Conservation (phyloP, 495 filamentous ascomycete genomes). For the Acidiella bohemica region DNA sequence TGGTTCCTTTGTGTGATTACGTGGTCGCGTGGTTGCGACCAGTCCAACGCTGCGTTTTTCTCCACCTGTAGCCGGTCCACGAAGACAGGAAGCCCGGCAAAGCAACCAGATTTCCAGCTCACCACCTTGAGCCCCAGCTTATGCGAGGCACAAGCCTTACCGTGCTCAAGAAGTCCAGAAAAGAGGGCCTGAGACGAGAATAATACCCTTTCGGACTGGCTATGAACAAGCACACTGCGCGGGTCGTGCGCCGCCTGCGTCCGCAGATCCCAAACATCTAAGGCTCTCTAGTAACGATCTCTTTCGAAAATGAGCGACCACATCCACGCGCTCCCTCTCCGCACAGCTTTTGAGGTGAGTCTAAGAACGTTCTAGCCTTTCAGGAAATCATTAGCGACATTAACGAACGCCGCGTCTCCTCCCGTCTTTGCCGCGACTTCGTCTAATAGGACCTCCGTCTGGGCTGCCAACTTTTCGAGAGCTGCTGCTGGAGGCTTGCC, state of each 20-base stretch:
- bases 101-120: neutral
- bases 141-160: neutral
- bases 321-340: no score
- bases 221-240: neutral
- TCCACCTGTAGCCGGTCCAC: no score
- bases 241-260: neutral
- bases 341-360: no score
- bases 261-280: no score
- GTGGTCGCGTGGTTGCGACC: no score
- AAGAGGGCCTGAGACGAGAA: no score
- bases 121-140: neutral
- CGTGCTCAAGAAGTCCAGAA: neutral
- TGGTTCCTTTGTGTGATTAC: no score
- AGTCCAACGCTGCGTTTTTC: no score
- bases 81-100: no score
- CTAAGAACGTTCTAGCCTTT: neutral
- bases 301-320: neutral
- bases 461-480: conserved; percentile 72
- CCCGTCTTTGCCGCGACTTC: conserved; percentile 63
- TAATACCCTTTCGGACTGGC: neutral
- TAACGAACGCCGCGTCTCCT: conserved; percentile 76
- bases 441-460: conserved; percentile 73
- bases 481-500: conserved; percentile 83
- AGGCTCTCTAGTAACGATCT: neutral
- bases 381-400: conserved; percentile 37